Evolutionary conservation across 768 basidiomycete genomes (phyloP).

Genomic region (Tulasnella sp.): DNA sequence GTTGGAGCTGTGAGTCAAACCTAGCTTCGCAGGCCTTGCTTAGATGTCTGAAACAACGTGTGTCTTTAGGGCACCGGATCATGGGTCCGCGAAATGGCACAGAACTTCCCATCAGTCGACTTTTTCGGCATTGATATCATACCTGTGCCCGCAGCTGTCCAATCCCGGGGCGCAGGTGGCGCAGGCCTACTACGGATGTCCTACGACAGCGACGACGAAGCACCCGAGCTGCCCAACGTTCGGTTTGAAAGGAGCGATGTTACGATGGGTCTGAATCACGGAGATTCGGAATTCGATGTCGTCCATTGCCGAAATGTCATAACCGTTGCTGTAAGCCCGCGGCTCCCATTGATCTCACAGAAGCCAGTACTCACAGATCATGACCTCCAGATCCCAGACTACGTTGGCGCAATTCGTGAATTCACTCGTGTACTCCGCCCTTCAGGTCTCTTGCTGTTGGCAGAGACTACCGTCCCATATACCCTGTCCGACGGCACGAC

Average conservation of each 20-base stretch:
- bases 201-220: constrained; percentile 12
- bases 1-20: background rate
- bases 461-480: constrained; percentile 16
- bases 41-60: background rate
- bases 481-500: background rate
- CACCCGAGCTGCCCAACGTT: constrained; percentile 13
- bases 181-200: background rate
- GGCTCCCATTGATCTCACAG: background rate
- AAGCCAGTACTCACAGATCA: background rate
- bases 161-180: background rate
- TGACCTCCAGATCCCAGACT: constrained; percentile 8
- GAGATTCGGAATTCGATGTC: constrained; percentile 16
- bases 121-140: constrained; percentile 19
- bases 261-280: background rate
- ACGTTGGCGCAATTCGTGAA: background rate
- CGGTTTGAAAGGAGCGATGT: constrained; percentile 12
- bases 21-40: background rate
- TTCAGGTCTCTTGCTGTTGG: constrained; percentile 8
- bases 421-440: constrained; percentile 15
- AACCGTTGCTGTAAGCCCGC: constrained; percentile 13
- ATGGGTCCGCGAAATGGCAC: constrained; percentile 18
- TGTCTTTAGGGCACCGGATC: background rate
- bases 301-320: constrained; percentile 18
- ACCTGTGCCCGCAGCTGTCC: background rate
- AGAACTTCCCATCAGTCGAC: constrained; percentile 10